phyloP scores from a whole-genome alignment of 805 yeast species.

The Nakazawaea peltata region DNA sequence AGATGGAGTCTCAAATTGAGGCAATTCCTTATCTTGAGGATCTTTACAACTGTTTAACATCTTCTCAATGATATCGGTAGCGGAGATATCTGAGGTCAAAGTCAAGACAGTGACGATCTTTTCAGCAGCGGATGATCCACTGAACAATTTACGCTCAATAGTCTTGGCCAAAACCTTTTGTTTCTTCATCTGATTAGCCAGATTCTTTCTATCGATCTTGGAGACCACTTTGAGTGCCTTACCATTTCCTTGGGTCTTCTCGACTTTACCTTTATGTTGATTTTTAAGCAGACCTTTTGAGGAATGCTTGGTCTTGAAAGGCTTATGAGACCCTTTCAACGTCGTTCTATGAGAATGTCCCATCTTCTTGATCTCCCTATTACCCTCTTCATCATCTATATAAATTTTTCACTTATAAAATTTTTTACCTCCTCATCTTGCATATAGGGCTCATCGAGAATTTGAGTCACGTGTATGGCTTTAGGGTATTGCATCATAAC shows the following conservation, averaged over 20 bases:
- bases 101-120: conserved; percentile 78
- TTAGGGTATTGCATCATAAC: too few relatives aligned
- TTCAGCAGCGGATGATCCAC: conserved; percentile 70
- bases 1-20: conserved; percentile 30
- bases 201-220: conserved; percentile 65
- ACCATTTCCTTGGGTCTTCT: conserved; percentile 38
- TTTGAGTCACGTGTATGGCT: neutral
- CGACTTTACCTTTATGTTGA: conserved; percentile 79
- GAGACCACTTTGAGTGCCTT: conserved; percentile 31
- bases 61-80: conserved; percentile 43
- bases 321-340: conserved; percentile 75
- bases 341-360: conserved; percentile 83
- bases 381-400: too few relatives aligned
- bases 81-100: conserved; percentile 62
- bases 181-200: conserved; percentile 67
- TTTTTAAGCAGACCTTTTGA: conserved; percentile 83
- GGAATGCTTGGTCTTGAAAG: conserved; percentile 87
- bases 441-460: too few relatives aligned
- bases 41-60: conserved; percentile 34
- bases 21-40: conserved; percentile 14
- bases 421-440: conserved; percentile 5
- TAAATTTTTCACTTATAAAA: conserved; percentile 1
- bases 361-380: too few relatives aligned
- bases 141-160: conserved; percentile 62
- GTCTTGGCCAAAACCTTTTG: conserved; percentile 58